Evolutionary conservation across 352 stramenopile genomes (phyloP).

Genomic region (Phytophthora rubi): DNA sequence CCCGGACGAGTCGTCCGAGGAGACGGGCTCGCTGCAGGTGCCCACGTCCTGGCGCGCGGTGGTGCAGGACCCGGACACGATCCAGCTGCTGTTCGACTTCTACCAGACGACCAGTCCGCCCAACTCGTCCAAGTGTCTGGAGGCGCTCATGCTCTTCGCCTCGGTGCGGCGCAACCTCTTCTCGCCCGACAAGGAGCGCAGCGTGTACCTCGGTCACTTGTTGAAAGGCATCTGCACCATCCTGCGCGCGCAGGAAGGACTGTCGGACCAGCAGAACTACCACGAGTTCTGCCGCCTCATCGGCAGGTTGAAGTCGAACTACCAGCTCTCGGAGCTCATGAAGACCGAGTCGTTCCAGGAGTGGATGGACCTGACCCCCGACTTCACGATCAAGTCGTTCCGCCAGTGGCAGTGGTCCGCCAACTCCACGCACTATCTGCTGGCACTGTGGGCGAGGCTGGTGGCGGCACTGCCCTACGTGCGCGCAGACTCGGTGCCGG

Average conservation of each 20-base stretch:
- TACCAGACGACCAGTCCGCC: conserved; percentile 94
- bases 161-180: conserved; percentile 97
- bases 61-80: conserved; percentile 94
- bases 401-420: conserved; percentile 95
- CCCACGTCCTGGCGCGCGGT: conserved; percentile 95
- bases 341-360: conserved; percentile 97
- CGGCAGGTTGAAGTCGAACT: conserved; percentile 98
- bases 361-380: conserved; percentile 96
- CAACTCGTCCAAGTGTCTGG: conserved; percentile 95
- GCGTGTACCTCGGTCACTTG: conserved; percentile 93
- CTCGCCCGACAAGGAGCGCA: conserved; percentile 95
- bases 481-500: conserved; percentile 66
- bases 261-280: conserved; percentile 99
- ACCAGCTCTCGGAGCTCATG: conserved; percentile 97
- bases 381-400: conserved; percentile 98
- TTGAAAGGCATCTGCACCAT: conserved; percentile 95
- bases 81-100: conserved; percentile 97
- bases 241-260: conserved; percentile 94
- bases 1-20: conserved; percentile 97
- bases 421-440: conserved; percentile 97
- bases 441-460: conserved; percentile 96
- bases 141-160: conserved; percentile 96
- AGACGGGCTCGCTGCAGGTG: conserved; percentile 97
- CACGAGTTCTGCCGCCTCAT: conserved; percentile 98
- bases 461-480: conserved; percentile 98